Conservation (phyloP, 2,329 filamentous ascomycete species). For the Fusarium domesticum region DNA sequence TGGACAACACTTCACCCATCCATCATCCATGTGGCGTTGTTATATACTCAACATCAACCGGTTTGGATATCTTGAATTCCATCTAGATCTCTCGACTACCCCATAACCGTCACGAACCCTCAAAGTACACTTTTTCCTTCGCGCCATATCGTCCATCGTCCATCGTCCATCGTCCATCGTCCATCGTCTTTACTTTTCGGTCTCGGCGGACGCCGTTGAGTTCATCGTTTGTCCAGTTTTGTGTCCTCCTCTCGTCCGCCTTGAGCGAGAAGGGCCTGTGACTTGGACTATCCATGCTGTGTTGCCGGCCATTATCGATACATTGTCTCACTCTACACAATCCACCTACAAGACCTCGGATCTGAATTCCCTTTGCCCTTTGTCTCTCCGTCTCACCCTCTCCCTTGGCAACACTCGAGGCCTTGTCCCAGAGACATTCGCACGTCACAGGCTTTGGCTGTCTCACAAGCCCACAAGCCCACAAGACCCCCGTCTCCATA, state of each 20-base stretch:
- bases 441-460: conserved; percentile 12
- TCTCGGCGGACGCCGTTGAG: not conserved
- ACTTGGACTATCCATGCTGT: conserved; percentile 15
- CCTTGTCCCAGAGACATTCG: conserved; percentile 13
- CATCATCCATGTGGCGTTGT: conserved; percentile 16
- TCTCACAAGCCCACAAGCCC: conserved; percentile 10
- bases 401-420: not conserved
- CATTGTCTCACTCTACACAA: conserved; percentile 20
- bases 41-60: conserved; percentile 26
- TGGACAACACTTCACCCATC: conserved; percentile 21
- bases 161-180: too few species aligned
- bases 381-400: not conserved
- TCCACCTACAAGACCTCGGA: conserved; percentile 14
- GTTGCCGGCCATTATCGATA: conserved; percentile 16
- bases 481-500: conserved; percentile 1
- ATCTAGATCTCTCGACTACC: conserved; percentile 20
- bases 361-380: conserved; percentile 14
- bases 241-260: not conserved
- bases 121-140: conserved; percentile 9
- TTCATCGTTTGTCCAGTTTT: not conserved
- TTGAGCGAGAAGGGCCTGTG: too few species aligned
- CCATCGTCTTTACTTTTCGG: not conserved
- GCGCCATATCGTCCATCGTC: conserved; percentile 3
- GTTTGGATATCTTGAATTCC: conserved; percentile 24
- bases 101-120: conserved; percentile 12